A percentile compares a stretch with the other conserved stretches of the same genome.
phyloP scores from a whole-genome alignment of 306 rosid species.

The Prunus padus region DNA sequence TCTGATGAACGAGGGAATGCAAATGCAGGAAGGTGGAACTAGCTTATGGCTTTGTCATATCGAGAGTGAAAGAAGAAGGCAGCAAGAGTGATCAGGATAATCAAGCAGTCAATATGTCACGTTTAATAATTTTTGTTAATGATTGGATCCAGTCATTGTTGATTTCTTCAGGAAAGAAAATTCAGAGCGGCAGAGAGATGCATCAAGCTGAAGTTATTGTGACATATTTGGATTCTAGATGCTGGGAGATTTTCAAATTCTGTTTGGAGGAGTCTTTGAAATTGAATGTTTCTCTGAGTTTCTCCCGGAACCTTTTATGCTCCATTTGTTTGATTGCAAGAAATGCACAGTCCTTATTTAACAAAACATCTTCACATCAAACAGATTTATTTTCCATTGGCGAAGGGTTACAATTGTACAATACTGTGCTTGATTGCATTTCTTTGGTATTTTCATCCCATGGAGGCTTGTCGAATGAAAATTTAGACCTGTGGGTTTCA shows the following conservation, averaged over 20 bases:
- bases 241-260: slow-evolving; percentile 81
- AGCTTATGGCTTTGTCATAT: slow-evolving; percentile 60
- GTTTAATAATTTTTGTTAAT: slow-evolving; percentile 52
- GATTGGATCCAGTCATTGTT: slow-evolving; percentile 81
- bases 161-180: slow-evolving; percentile 58
- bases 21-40: slow-evolving; percentile 71
- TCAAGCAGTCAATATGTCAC: slow-evolving; percentile 56
- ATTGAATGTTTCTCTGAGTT: slow-evolving; percentile 45
- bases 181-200: slow-evolving; percentile 32
- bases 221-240: slow-evolving; percentile 63
- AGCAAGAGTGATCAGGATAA: slow-evolving; percentile 27
- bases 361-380: slow-evolving; percentile 22
- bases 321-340: slow-evolving; percentile 52
- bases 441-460: slow-evolving; percentile 69
- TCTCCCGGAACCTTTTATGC: slow-evolving; percentile 59
- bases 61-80: slow-evolving; percentile 33
- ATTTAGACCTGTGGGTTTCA: slow-evolving; percentile 71
- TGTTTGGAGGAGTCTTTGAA: slow-evolving; percentile 72
- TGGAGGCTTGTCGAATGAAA: slow-evolving; percentile 68
- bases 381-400: slow-evolving; percentile 28
- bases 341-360: slow-evolving; percentile 43
- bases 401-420: slow-evolving; percentile 48
- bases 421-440: slow-evolving; percentile 59
- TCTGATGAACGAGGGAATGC: slow-evolving; percentile 25
- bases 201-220: slow-evolving; percentile 33